These are phyloP conservation scores for Myrmaecium sp. DNA, from an alignment of 2,329 filamentous ascomycete genomes.

Conservation along the genomic window DNA sequence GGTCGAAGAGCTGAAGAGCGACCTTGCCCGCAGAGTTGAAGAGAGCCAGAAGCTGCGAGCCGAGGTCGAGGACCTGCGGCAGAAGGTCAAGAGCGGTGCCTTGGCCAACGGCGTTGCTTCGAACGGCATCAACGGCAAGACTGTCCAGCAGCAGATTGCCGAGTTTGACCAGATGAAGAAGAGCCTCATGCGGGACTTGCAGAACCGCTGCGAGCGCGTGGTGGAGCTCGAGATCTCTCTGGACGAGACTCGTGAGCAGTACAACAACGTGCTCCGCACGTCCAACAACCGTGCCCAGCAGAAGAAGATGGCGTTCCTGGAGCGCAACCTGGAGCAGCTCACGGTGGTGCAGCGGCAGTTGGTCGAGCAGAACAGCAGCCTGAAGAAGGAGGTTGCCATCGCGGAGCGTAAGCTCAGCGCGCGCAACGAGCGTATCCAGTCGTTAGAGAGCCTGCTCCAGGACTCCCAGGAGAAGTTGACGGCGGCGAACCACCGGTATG, in stretches of 20 bases:
- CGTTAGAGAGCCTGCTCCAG: conserved; percentile 76
- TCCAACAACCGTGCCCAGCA: conserved; percentile 98
- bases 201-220: conserved; percentile 91
- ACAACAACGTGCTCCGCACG: conserved; percentile 92
- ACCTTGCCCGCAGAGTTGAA: conserved; percentile 58
- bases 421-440: conserved; percentile 90
- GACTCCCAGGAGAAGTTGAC: conserved; percentile 98
- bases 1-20: conserved; percentile 58
- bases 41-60: conserved; percentile 70
- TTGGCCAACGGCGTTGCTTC: conserved; percentile 40
- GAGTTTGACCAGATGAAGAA: conserved; percentile 99
- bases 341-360: conserved; percentile 95
- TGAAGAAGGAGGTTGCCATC: conserved; percentile 99
- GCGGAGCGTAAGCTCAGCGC: conserved; percentile 94
- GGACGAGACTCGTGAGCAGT: conserved; percentile 94
- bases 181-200: conserved; percentile 93
- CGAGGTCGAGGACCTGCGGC: conserved; percentile 65
- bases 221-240: conserved; percentile 96
- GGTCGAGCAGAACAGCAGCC: conserved; percentile 87
- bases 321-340: conserved; percentile 93
- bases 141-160: conserved; percentile 90
- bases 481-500: conserved; percentile 89
- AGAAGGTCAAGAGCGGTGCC: conserved; percentile 47
- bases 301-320: conserved; percentile 99
- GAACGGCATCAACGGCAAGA: conserved; percentile 59